Evolutionary conservation across 2,329 filamentous ascomycete species (phyloP).

Genomic region (Stachybotrys elegans): DNA sequence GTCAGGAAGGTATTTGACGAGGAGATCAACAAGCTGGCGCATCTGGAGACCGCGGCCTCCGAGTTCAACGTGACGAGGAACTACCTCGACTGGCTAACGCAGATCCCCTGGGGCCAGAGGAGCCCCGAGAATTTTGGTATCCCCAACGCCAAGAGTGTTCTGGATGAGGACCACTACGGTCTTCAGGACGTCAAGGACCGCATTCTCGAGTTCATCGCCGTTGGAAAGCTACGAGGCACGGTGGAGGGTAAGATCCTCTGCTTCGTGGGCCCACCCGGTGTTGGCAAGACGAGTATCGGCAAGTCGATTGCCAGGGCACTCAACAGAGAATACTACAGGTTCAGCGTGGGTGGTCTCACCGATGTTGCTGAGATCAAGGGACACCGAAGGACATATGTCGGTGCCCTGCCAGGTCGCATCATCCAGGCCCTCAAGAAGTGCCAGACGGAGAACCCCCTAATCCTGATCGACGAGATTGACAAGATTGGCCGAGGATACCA

Average conservation of each 20-base stretch:
- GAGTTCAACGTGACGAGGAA: slow-evolving; percentile 99
- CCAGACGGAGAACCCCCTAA: slow-evolving; percentile 94
- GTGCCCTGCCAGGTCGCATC: slow-evolving; percentile 89
- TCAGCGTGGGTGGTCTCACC: slow-evolving; percentile 93
- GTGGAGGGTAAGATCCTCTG: slow-evolving; percentile 98
- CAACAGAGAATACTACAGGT: slow-evolving; percentile 95
- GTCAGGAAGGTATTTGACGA: slow-evolving; percentile 98
- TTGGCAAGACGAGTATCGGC: slow-evolving; percentile 97
- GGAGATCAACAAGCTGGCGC: slow-evolving; percentile 93
- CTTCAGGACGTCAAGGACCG: slow-evolving; percentile 98
- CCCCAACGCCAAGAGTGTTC: slow-evolving; percentile 78
- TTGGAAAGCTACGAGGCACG: slow-evolving; percentile 92
- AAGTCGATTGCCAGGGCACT: slow-evolving; percentile 95
- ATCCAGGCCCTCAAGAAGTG: slow-evolving; percentile 99
- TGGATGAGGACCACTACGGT: slow-evolving; percentile 96
- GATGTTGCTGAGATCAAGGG: slow-evolving; percentile 99
- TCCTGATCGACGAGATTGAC: slow-evolving; percentile 95
- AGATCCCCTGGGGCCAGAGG: slow-evolving; percentile 94
- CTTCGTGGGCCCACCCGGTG: slow-evolving; percentile 93
- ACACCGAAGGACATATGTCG: slow-evolving; percentile 92
- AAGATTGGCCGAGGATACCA: slow-evolving; percentile 97
- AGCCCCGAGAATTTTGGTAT: slow-evolving; percentile 97
- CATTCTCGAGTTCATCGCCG: slow-evolving; percentile 96
- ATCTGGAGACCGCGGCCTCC: slow-evolving; percentile 90
- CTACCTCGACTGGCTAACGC: slow-evolving; percentile 97